phyloP scores from a whole-genome alignment of 2,329 filamentous ascomycete genomes.

The Fusarium illudens region DNA sequence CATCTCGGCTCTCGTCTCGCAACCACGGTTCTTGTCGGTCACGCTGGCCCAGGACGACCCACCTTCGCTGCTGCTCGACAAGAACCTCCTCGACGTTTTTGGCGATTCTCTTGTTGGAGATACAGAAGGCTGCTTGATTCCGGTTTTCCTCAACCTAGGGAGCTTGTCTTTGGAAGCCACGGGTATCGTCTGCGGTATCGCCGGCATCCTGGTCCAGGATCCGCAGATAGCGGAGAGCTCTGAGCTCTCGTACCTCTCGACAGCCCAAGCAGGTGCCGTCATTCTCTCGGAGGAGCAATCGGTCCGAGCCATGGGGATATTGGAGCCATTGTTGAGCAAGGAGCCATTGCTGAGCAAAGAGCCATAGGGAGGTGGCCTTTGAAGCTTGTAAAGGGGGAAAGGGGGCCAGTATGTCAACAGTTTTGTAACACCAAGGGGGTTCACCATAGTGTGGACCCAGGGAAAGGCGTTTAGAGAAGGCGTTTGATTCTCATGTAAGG shows the following conservation, averaged over 20 bases:
- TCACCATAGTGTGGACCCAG: slow-evolving; percentile 7
- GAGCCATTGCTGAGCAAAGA: slow-evolving; percentile 26
- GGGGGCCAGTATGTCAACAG: not conserved
- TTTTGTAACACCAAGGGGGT: slow-evolving; percentile 24
- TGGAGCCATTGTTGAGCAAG: slow-evolving; percentile 62
- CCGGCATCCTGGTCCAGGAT: slow-evolving; percentile 80
- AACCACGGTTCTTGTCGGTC: slow-evolving; percentile 76
- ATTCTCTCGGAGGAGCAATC: slow-evolving; percentile 82
- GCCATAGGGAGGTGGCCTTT: not conserved
- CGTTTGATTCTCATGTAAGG: slow-evolving; percentile 22
- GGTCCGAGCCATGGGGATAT: slow-evolving; percentile 74
- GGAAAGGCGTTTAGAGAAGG: slow-evolving; percentile 23
- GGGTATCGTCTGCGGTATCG: slow-evolving; percentile 94
- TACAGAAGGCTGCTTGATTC: slow-evolving; percentile 76
- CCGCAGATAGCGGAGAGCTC: slow-evolving; percentile 66
- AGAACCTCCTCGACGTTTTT: slow-evolving; percentile 70
- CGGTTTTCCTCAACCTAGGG: slow-evolving; percentile 87
- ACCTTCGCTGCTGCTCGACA: slow-evolving; percentile 77
- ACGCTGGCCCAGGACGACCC: slow-evolving; percentile 78
- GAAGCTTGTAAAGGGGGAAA: not conserved
- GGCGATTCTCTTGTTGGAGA: slow-evolving; percentile 79
- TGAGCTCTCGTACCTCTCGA: slow-evolving; percentile 91
- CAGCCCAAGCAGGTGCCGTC: slow-evolving; percentile 86
- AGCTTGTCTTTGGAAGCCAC: slow-evolving; percentile 86
- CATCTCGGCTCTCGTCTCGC: slow-evolving; percentile 67